These are phyloP conservation scores for Bidens hawaiensis DNA, from an alignment of 140 eudicot species.

Conservation along the genomic window DNA sequence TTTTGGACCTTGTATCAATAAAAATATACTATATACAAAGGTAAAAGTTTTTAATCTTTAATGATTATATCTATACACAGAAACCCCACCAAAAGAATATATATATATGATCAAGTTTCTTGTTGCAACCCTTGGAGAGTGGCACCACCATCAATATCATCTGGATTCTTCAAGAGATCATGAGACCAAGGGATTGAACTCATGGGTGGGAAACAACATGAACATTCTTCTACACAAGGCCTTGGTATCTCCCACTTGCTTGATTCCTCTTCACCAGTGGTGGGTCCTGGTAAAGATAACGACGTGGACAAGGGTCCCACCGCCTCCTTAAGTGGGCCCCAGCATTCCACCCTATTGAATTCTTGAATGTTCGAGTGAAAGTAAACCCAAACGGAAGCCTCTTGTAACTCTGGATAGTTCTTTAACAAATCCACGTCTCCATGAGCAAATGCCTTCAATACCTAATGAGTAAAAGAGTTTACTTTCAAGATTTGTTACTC, in stretches of 20 bases:
- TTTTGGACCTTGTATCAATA: too few relatives aligned
- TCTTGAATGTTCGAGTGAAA: slow-evolving; percentile 82
- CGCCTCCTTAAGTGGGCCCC: slow-evolving; percentile 98
- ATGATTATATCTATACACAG: too few relatives aligned
- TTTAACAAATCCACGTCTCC: slow-evolving; percentile 82
- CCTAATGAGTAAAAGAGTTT: slow-evolving; percentile 33
- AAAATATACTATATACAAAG: too few relatives aligned
- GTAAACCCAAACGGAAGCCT: slow-evolving; percentile 80
- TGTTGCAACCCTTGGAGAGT: slow-evolving; percentile 35
- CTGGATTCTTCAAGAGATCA: slow-evolving; percentile 25
- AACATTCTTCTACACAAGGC: slow-evolving; percentile 54
- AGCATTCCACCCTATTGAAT: slow-evolving; percentile 83
- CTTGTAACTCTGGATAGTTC: slow-evolving; percentile 64
- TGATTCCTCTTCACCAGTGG: slow-evolving; percentile 26
- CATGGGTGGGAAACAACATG: slow-evolving; percentile 79
- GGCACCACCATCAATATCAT: slow-evolving; percentile 15
- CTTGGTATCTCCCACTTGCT: slow-evolving; percentile 47
- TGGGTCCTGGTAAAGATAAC: slow-evolving; percentile 17
- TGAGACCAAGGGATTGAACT: slow-evolving; percentile 74
- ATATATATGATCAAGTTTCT: slow-evolving; percentile 37
- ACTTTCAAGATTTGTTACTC: too few relatives aligned
- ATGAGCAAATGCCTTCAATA: slow-evolving; percentile 79
- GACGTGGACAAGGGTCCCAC: too few relatives aligned
- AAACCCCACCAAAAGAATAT: background rate
- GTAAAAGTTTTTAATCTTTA: too few relatives aligned